These are phyloP conservation scores for Furcasterigmium sp. DNA, from an alignment of 2,329 filamentous ascomycete genomes.

Conservation along the genomic window DNA sequence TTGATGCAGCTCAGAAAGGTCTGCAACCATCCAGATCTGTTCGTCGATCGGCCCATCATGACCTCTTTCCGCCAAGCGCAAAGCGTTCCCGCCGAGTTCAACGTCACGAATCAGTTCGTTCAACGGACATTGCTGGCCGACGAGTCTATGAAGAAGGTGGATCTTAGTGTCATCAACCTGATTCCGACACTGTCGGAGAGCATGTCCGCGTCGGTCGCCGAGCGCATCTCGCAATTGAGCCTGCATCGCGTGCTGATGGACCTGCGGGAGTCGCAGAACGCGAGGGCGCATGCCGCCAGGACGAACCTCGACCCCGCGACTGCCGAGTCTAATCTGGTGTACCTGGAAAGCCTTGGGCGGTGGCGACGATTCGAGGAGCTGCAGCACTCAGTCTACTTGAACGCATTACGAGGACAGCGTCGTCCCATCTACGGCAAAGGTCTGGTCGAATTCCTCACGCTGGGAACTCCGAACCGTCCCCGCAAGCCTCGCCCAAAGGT, in stretches of 20 bases:
- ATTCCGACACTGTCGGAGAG: constrained; percentile 67
- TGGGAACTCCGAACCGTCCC: constrained; percentile 55
- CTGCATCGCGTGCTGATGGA: constrained; percentile 65
- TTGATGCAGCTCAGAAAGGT: constrained; percentile 96
- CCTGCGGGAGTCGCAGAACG: constrained; percentile 65
- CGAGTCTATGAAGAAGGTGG: constrained; percentile 58
- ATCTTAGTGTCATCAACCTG: constrained; percentile 73
- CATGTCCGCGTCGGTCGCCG: constrained; percentile 48
- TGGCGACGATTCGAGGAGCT: constrained; percentile 72
- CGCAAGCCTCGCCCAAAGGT: constrained; percentile 55
- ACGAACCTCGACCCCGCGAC: constrained; percentile 59
- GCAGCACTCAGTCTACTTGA: constrained; percentile 75
- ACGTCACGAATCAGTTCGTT: constrained; percentile 65
- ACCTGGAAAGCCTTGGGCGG: constrained; percentile 65
- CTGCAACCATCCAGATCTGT: constrained; percentile 96
- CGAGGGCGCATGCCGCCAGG: constrained; percentile 50
- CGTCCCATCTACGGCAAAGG: constrained; percentile 76
- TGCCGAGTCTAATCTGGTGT: constrained; percentile 63
- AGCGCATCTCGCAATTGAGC: constrained; percentile 60
- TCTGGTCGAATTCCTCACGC: constrained; percentile 68
- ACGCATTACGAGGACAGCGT: constrained; percentile 73
- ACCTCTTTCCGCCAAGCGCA: constrained; percentile 90
- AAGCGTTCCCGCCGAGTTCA: constrained; percentile 71
- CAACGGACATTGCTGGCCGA: constrained; percentile 59
- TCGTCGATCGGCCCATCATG: constrained; percentile 92